Conservation (phyloP, 1,284 basidiomycete species). For the Pascua sp. region DNA sequence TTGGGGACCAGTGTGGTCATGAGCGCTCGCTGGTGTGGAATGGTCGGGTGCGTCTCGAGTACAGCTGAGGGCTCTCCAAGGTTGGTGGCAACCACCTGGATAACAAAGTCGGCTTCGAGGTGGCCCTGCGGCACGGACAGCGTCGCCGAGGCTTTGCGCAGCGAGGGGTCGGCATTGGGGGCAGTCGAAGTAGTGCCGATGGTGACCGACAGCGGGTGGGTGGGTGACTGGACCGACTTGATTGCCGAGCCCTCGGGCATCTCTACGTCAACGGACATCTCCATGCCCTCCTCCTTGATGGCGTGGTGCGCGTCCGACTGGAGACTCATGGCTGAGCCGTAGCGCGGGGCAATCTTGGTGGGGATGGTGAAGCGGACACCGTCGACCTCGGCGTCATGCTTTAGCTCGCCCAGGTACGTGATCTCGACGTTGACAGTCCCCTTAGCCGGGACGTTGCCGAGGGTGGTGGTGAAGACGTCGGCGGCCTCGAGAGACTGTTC, state of each 20-base stretch:
- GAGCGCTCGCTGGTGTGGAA: conserved; percentile 8
- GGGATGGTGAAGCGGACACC: conserved; percentile 24
- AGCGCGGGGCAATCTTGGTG: conserved; percentile 16
- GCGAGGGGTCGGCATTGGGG: conserved; percentile 2
- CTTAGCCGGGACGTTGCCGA: conserved; percentile 16
- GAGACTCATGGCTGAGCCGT: conserved; percentile 7
- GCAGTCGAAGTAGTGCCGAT: conserved; percentile 13
- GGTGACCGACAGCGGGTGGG: conserved; percentile 14
- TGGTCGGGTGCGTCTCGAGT: conserved; percentile 17
- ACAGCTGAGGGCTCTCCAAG: conserved; percentile 22
- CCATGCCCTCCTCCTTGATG: not conserved
- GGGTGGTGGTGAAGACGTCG: conserved; percentile 10
- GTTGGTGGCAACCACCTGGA: conserved; percentile 19
- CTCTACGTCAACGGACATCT: conserved; percentile 14
- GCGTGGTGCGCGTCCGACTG: not conserved
- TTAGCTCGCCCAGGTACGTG: conserved; percentile 19
- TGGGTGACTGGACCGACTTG: conserved; percentile 16
- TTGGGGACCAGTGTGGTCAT: conserved; percentile 15
- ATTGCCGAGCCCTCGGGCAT: conserved; percentile 11
- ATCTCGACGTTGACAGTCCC: conserved; percentile 14
- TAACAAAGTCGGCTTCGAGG: conserved; percentile 24
- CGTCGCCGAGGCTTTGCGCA: conserved; percentile 7
- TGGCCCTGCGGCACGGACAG: not conserved
- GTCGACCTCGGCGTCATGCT: conserved; percentile 23
- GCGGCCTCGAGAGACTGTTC: conserved; percentile 21